These are phyloP conservation scores for Calocybe indica DNA, from an alignment of 768 basidiomycete genomes.

Conservation along the genomic window DNA sequence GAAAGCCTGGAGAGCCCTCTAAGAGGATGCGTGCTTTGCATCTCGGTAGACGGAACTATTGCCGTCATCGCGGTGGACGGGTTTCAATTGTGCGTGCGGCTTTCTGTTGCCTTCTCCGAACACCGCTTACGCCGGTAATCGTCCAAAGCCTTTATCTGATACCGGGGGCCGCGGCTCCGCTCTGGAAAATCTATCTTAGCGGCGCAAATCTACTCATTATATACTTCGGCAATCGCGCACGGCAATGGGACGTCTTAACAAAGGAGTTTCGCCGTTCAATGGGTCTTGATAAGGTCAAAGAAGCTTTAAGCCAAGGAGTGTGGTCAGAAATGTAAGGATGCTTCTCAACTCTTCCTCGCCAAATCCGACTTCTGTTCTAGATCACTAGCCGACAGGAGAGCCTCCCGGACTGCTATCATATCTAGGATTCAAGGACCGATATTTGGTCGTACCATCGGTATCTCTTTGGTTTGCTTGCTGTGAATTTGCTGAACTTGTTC, in stretches of 20 bases:
- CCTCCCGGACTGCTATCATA: too few relatives aligned
- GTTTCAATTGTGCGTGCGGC: constrained; percentile 64
- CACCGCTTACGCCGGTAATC: not conserved
- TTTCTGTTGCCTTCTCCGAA: not conserved
- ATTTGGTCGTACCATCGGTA: too few relatives aligned
- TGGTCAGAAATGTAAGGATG: constrained; percentile 65
- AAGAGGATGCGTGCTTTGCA: constrained; percentile 62
- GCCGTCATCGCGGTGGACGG: constrained; percentile 71
- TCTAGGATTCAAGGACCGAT: too few relatives aligned
- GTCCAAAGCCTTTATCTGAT: constrained; percentile 66
- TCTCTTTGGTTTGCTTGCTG: not conserved
- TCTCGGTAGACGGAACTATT: constrained; percentile 76
- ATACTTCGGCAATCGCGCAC: constrained; percentile 70
- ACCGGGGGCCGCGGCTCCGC: constrained; percentile 71
- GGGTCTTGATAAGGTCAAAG: constrained; percentile 67
- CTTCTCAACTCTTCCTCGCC: too few relatives aligned
- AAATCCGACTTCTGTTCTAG: too few relatives aligned
- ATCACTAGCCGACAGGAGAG: too few relatives aligned
- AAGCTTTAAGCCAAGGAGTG: constrained; percentile 61
- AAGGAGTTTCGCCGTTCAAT: constrained; percentile 85
- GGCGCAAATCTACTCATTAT: constrained; percentile 68
- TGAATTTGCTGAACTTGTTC: not conserved
- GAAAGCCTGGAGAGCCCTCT: constrained; percentile 50
- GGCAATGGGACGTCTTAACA: constrained; percentile 83
- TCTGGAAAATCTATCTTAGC: constrained; percentile 57